phyloP scores from a whole-genome alignment of 2,329 filamentous ascomycete species.

The Penicillium decumbens region DNA sequence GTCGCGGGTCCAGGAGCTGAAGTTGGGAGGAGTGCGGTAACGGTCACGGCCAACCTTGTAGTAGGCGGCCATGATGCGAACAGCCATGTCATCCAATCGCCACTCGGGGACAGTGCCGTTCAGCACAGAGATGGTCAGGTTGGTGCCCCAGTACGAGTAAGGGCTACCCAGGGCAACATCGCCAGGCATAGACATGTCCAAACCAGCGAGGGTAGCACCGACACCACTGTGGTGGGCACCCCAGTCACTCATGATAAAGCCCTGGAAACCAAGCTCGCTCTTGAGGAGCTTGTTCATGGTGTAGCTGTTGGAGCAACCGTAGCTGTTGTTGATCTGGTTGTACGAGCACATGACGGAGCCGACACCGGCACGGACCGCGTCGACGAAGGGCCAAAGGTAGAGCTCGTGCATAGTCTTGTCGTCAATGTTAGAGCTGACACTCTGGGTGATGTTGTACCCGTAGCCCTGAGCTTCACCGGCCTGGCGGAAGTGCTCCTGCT shows the following conservation, averaged over 20 bases:
- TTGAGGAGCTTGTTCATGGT: constrained; percentile 61
- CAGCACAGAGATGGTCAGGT: constrained; percentile 78
- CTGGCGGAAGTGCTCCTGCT: constrained; percentile 70
- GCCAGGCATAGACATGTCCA: constrained; percentile 82
- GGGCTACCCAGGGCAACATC: constrained; percentile 74
- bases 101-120: constrained; percentile 87
- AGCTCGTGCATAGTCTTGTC: constrained; percentile 61
- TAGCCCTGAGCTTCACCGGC: constrained; percentile 53
- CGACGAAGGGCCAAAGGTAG: constrained; percentile 65
- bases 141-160: constrained; percentile 73
- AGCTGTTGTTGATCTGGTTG: constrained; percentile 66
- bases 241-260: constrained; percentile 70
- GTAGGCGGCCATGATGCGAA: constrained; percentile 67
- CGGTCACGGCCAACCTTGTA: constrained; percentile 59
- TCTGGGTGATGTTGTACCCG: constrained; percentile 60
- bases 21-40: constrained; percentile 62
- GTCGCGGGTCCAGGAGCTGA: constrained; percentile 79
- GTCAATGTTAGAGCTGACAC: constrained; percentile 57
- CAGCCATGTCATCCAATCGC: constrained; percentile 86
- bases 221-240: constrained; percentile 69
- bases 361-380: constrained; percentile 62
- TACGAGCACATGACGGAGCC: constrained; percentile 69
- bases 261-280: constrained; percentile 69
- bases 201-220: constrained; percentile 59
- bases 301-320: constrained; percentile 61